These are phyloP conservation scores for Tolypocladium guangdongense DNA, from an alignment of 2,329 filamentous ascomycete species.

Conservation along the genomic window DNA sequence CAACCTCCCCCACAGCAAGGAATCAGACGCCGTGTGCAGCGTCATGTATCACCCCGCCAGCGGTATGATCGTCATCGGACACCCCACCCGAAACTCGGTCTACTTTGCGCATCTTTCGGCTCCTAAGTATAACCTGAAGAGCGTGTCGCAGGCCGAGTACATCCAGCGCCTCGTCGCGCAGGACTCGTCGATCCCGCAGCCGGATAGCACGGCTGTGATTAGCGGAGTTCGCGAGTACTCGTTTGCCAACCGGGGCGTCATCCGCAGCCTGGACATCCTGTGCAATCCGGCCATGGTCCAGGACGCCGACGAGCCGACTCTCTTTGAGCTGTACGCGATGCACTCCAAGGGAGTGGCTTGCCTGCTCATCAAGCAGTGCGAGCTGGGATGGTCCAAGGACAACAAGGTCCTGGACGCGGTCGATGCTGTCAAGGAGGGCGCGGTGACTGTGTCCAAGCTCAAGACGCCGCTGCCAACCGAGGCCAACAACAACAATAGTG, in stretches of 20 bases:
- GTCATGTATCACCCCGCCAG: constrained; percentile 87
- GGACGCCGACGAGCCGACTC: constrained; percentile 55
- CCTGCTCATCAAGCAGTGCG: constrained; percentile 72
- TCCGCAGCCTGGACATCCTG: constrained; percentile 85
- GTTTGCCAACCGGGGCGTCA: constrained; percentile 71
- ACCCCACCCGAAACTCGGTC: constrained; percentile 92
- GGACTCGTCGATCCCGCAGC: constrained; percentile 64
- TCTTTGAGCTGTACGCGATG: constrained; percentile 96
- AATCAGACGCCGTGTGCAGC: constrained; percentile 96
- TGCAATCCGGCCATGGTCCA: constrained; percentile 55
- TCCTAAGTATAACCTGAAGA: constrained; percentile 77
- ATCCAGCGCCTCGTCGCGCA: constrained; percentile 66
- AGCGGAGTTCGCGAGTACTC: constrained; percentile 95
- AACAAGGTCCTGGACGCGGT: constrained; percentile 76
- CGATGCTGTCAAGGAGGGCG: constrained; percentile 62
- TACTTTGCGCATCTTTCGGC: constrained; percentile 95
- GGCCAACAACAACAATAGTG: constrained; percentile 21
- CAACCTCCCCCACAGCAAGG: constrained; percentile 89
- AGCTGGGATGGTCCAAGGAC: constrained; percentile 84
- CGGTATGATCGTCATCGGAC: constrained; percentile 88
- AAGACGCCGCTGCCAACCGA: constrained; percentile 38
- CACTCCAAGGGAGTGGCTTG: constrained; percentile 96
- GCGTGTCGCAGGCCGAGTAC: constrained; percentile 79
- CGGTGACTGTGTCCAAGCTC: constrained; percentile 66
- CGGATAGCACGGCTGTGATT: constrained; percentile 93